Evolutionary conservation across 1,284 basidiomycete species (phyloP), one percentile per base, ranked within the genome.

Genomic region (Tylopilus orsonianus): DNA sequence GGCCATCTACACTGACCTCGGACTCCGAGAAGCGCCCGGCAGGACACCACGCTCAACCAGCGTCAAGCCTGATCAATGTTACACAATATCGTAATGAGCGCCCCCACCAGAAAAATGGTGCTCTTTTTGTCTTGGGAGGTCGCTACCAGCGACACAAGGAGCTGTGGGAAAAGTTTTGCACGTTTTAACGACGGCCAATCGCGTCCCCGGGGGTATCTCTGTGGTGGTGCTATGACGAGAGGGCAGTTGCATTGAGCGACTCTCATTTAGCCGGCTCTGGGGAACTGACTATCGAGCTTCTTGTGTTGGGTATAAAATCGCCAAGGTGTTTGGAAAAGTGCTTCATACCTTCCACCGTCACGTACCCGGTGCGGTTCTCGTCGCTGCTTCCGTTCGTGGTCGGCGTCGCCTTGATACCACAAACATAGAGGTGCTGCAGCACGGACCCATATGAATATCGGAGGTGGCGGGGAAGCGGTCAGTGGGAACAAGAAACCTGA

Each of bases 311-410:
- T 45, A 50, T 41, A 50, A 41, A 27, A 22, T 10, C 9, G 14
- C 38, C 20, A 19, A 42, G 41, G 1, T 36, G 14, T 24, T 30
- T 35, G 23, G 20, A 13, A 27, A 24, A 1, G 39, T 50, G 29
- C 19, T 35, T 33, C 10, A 33, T 56, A 48, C 29, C 41, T 30
- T 42, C 7, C 7, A 4, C 10, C 16, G 7, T 40, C 34, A 27
- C 32, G 54, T 47, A 55, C 57, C 59, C 46, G 46, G 8, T 65
- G 66, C 51, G 46, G 6, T 24, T 61, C 39, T 46, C 49, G 6
- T 54, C 47, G 1, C 18, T 61, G 1, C 22, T 42, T 37, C 32
- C 54, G 23, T 38, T 63, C 22, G 61, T 55, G 18, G 24, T 53
- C 20, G 40, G 41, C 7, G 49, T 54, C 3, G 34, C 52, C 8